A percentile compares a stretch with the other conserved stretches of the same genome.
Evolutionary conservation across 2,329 filamentous ascomycete species (phyloP).

Genomic region (Incumbomyces delicatus): DNA sequence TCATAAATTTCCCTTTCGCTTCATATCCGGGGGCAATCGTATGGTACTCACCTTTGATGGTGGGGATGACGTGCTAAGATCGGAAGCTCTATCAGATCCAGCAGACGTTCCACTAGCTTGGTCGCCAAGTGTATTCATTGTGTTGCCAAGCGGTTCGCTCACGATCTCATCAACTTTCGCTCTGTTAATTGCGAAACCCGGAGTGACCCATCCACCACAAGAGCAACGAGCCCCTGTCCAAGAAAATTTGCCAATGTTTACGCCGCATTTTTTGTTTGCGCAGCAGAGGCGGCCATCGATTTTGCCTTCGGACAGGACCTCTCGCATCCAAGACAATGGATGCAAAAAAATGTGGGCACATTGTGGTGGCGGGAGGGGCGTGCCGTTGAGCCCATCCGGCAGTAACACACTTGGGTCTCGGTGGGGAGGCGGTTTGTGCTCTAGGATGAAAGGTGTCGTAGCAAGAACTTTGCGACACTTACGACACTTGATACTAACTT

Average conservation of each 20-base stretch:
- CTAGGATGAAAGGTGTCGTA: slow-evolving; percentile 54
- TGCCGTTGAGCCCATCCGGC: slow-evolving; percentile 16
- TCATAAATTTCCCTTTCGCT: slow-evolving; percentile 9
- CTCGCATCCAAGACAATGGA: slow-evolving; percentile 88
- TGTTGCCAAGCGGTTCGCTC: not conserved
- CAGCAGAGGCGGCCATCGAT: slow-evolving; percentile 79
- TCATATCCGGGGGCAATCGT: slow-evolving; percentile 20
- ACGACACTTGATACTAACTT: slow-evolving; percentile 68
- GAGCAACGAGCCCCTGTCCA: slow-evolving; percentile 94
- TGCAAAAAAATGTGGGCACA: slow-evolving; percentile 90
- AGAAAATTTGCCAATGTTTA: slow-evolving; percentile 82
- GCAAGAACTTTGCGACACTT: slow-evolving; percentile 70
- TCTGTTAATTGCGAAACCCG: slow-evolving; percentile 77
- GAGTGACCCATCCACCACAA: slow-evolving; percentile 82
- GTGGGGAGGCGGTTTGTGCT: slow-evolving; percentile 14
- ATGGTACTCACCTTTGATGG: slow-evolving; percentile 3
- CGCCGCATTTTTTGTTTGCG: slow-evolving; percentile 65
- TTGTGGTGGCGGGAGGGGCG: slow-evolving; percentile 22
- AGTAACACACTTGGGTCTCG: slow-evolving; percentile 10
- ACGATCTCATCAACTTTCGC: slow-evolving; percentile 68
- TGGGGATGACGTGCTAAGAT: not conserved
- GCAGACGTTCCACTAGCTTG: not conserved
- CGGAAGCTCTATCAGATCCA: not conserved
- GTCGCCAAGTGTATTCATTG: too few species aligned
- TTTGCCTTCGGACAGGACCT: slow-evolving; percentile 61